Conservation (phyloP, 148 eudicot species). For the Diospyros lotus region DNA sequence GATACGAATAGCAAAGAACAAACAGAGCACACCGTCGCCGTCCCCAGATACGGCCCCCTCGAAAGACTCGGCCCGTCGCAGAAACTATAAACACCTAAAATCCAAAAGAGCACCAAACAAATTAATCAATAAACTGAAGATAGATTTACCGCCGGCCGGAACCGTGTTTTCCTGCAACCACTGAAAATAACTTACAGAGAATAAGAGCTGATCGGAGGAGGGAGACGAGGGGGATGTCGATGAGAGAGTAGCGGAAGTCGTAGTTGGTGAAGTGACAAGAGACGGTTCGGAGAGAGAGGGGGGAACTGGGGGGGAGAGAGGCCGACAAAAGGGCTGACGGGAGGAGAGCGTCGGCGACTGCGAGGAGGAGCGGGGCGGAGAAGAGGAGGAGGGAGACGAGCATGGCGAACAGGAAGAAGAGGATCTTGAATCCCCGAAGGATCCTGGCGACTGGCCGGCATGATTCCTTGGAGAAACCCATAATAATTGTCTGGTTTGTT, state of each 20-base stretch:
- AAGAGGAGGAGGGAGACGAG: constrained; percentile 45
- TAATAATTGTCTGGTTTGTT: background rate
- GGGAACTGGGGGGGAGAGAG: constrained; percentile 32
- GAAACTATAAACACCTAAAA: constrained; percentile 82
- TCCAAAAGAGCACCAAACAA: background rate
- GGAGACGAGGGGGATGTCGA: constrained; percentile 55
- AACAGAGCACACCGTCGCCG: constrained; percentile 61
- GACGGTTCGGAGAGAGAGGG: constrained; percentile 21
- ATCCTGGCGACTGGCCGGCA: constrained; percentile 23
- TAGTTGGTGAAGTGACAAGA: constrained; percentile 31
- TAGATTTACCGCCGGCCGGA: too few species aligned
- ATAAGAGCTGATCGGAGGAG: constrained; percentile 44
- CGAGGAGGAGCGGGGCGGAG: constrained; percentile 49
- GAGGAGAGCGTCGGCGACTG: constrained; percentile 42
- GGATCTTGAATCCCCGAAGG: constrained; percentile 38
- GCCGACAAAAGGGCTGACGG: constrained; percentile 50
- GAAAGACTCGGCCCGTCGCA: constrained; percentile 90
- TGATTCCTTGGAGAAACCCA: constrained; percentile 46
- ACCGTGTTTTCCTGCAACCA: too few species aligned
- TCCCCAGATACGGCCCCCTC: constrained; percentile 74
- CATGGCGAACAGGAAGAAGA: constrained; percentile 57
- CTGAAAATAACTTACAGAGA: constrained; percentile 35
- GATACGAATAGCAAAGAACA: constrained; percentile 73
- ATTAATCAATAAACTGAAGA: background rate
- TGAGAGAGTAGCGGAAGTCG: constrained; percentile 48